These are phyloP conservation scores for Colletotrichum orbiculare DNA, from an alignment of 2,329 filamentous ascomycete species.

Conservation along the genomic window DNA sequence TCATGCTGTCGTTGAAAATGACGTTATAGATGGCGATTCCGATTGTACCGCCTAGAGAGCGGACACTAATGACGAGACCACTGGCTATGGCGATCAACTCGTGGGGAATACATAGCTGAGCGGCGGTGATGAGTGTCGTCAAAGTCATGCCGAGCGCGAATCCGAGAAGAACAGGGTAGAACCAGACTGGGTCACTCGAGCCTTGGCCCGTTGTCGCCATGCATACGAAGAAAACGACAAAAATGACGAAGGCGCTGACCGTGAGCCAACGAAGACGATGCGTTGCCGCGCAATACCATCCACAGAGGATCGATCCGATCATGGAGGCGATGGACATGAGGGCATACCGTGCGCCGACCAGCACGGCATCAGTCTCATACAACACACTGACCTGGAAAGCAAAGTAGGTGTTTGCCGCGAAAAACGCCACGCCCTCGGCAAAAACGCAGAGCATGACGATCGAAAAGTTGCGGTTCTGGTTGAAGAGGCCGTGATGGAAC, in stretches of 20 bases:
- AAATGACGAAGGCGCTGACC: slow-evolving; percentile 41
- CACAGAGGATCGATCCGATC: slow-evolving; percentile 44
- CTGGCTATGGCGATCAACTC: slow-evolving; percentile 51
- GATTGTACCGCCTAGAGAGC: slow-evolving; percentile 51
- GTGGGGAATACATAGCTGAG: slow-evolving; percentile 50
- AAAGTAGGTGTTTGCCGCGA: slow-evolving; percentile 55
- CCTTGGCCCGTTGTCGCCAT: slow-evolving; percentile 47
- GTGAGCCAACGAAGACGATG: slow-evolving; percentile 43
- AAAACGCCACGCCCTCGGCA: slow-evolving; percentile 51
- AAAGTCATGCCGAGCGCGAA: slow-evolving; percentile 48
- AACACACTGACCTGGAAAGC: slow-evolving; percentile 50
- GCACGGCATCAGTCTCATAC: slow-evolving; percentile 49
- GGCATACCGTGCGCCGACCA: slow-evolving; percentile 47
- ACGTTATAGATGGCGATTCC: slow-evolving; percentile 51
- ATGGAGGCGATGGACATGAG: slow-evolving; percentile 47
- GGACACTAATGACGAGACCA: slow-evolving; percentile 50
- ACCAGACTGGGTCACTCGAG: slow-evolving; percentile 46
- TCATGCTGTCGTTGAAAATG: slow-evolving; percentile 44
- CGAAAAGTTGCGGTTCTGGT: slow-evolving; percentile 48
- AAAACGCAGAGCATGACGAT: slow-evolving; percentile 50
- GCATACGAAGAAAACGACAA: slow-evolving; percentile 47
- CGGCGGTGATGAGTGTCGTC: slow-evolving; percentile 48
- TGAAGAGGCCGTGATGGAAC: slow-evolving; percentile 54
- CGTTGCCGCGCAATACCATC: slow-evolving; percentile 44
- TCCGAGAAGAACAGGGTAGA: slow-evolving; percentile 50